Percentiles rank a stretch among this genome's conserved stretches.
Conservation (phyloP, 2,329 filamentous ascomycete genomes). For the Boeremia exigua region DNA sequence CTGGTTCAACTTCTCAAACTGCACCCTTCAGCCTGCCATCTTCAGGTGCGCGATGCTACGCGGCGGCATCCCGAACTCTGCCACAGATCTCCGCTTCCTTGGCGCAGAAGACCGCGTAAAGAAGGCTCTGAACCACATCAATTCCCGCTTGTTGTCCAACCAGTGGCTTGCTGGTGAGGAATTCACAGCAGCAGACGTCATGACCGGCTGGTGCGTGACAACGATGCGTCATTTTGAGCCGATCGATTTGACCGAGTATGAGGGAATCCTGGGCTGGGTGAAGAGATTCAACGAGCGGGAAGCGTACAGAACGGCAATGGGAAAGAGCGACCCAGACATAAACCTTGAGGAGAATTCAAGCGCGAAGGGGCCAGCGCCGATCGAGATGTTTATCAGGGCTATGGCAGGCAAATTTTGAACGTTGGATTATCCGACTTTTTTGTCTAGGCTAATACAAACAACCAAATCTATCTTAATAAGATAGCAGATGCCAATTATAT, state of each 20-base stretch:
- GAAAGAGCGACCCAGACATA: constrained; percentile 58
- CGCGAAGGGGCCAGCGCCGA: constrained; percentile 32
- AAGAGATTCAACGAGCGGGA: constrained; percentile 34
- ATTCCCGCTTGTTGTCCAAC: constrained; percentile 57
- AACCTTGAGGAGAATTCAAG: constrained; percentile 36
- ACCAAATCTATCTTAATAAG: neutral
- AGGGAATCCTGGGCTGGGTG: constrained; percentile 40
- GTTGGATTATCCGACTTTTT: neutral
- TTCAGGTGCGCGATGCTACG: constrained; percentile 37
- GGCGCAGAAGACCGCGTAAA: constrained; percentile 44
- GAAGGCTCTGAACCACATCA: constrained; percentile 53
- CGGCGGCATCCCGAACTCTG: constrained; percentile 35
- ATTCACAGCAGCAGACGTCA: constrained; percentile 71
- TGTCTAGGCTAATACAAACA: neutral
- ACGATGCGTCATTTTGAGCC: constrained; percentile 64
- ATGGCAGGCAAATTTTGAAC: constrained; percentile 29
- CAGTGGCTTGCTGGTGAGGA: constrained; percentile 66
- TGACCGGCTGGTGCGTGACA: constrained; percentile 66
- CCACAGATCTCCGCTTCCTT: constrained; percentile 44
- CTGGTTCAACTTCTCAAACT: constrained; percentile 66
- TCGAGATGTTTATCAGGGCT: constrained; percentile 29
- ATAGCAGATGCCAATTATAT: too few species aligned
- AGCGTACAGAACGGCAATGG: constrained; percentile 59
- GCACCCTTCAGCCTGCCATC: constrained; percentile 49
- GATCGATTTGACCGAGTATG: constrained; percentile 42